A percentile compares a stretch with the other conserved stretches of the same genome.
phyloP scores from a whole-genome alignment of 164 flowering plant genomes.

The Stephania cephalantha region DNA sequence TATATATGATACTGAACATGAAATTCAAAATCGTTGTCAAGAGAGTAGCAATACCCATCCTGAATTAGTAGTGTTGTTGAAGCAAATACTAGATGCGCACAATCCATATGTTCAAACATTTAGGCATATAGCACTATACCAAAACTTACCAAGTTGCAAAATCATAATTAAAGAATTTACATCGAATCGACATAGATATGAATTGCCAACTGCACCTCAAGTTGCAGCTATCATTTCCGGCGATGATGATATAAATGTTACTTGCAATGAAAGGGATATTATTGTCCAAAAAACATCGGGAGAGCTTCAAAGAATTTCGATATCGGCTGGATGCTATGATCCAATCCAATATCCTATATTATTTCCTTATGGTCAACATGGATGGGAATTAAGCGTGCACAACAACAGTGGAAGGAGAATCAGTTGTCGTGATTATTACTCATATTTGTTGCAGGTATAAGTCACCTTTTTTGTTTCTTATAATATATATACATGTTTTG shows the following conservation, averaged over 20 bases:
- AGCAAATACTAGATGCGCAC: too few relatives aligned
- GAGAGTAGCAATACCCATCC: too few relatives aligned
- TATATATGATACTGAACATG: too few relatives aligned
- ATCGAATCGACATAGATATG: background rate
- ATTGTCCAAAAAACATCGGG: background rate
- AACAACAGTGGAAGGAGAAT: background rate
- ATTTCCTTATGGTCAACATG: conserved; percentile 5
- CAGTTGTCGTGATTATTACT: background rate
- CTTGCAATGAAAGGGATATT: conserved; percentile 1
- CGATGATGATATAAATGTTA: background rate
- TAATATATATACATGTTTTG: too few relatives aligned
- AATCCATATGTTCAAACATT: too few relatives aligned
- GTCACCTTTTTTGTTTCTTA: background rate
- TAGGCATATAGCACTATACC: background rate
- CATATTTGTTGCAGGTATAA: background rate
- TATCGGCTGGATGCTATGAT: conserved; percentile 20
- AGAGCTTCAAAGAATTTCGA: background rate
- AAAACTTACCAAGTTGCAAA: background rate
- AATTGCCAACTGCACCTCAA: background rate
- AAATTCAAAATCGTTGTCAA: too few relatives aligned
- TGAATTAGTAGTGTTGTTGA: too few relatives aligned
- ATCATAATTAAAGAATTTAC: background rate
- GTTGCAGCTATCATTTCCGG: background rate
- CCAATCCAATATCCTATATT: conserved; percentile 15
- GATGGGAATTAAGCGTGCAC: conserved; percentile 10